Base-by-base conservation (phyloP, 768 basidiomycete genomes). In the Trametes coccinea region DNA sequence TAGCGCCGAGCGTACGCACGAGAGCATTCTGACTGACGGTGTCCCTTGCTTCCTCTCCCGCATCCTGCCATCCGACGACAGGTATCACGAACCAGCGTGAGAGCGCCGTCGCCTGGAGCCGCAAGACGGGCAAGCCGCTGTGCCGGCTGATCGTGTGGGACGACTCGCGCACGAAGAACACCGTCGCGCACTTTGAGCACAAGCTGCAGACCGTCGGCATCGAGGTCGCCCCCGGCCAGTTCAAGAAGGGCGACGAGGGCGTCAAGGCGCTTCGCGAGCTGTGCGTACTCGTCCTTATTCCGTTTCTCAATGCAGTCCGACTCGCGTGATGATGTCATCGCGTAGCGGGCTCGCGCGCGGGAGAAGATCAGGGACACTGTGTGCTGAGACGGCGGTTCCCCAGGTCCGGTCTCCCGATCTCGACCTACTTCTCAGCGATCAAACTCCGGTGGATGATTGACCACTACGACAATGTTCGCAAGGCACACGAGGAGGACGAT, bases 81-180 rank as follows among this genome's bases (percentile, higher is more conserved):
- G 90, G 95, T 29, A 92, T 98, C 76, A 98, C 96, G 44, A 99
- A 98, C 72, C 96, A 98, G 76, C 88, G 97, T 56, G 97, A 98
- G 75, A 98, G 97, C 1, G 86, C 95, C 2, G 87, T 98, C 33
- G 91, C 87, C 16, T 98, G 97, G 97, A 92, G 91, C 71, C 84
- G 89, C 62, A 82, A 80, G 70, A 95, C 95, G 0, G 97, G 97
- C 45, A 89, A 91, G 73, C 90, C 95, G 0, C 74, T 97, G 4
- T 92, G 92, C 76, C 85, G 81, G 55, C 92, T 93, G 27, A 91
- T 99, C 68, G 97, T 98, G 10, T 99, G 97, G 97, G 88, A 90
- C 62, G 97, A 99, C 73, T 87, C 88, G n/a, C 86, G 97, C 51
- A 98, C 93, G 57, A 92, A 90, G 68, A 84, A 87, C 66, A 83